Evolutionary conservation across 2,329 filamentous ascomycete species (phyloP).

Genomic region (Ascochyta koolunga): DNA sequence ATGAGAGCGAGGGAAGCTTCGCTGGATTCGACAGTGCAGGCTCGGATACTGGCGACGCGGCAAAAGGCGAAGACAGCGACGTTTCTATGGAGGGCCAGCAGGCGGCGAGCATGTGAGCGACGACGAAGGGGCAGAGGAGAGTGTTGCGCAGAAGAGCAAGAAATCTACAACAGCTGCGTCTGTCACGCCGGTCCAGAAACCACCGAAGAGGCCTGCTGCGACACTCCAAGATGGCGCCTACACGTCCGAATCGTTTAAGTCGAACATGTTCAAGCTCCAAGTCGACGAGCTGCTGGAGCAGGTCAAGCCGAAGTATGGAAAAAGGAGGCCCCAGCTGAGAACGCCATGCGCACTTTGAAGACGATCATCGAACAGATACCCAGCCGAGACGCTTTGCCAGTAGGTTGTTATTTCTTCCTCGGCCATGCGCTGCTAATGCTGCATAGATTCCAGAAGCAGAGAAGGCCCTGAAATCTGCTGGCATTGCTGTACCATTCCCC

Average conservation of each 20-base stretch:
- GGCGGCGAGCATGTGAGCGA: conserved; percentile 16
- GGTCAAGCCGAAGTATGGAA: conserved; percentile 64
- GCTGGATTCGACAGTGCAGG: conserved; percentile 27
- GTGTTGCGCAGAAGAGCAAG: conserved; percentile 16
- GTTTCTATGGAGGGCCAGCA: conserved; percentile 22
- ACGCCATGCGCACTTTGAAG: conserved; percentile 60
- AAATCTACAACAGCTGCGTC: not conserved
- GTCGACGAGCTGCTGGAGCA: conserved; percentile 67
- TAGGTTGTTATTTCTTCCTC: conserved; percentile 25
- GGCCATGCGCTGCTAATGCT: conserved; percentile 14
- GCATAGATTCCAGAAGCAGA: conserved; percentile 72
- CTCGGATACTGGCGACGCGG: conserved; percentile 19
- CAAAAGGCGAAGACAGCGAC: conserved; percentile 21
- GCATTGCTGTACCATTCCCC: conserved; percentile 81
- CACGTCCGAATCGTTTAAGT: conserved; percentile 65
- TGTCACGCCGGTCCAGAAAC: conserved; percentile 16
- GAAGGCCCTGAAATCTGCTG: conserved; percentile 67
- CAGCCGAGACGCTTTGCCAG: conserved; percentile 55
- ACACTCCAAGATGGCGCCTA: conserved; percentile 50
- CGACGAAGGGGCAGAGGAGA: conserved; percentile 27
- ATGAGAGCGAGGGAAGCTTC: conserved; percentile 37
- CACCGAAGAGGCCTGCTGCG: conserved; percentile 30
- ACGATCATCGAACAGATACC: conserved; percentile 63
- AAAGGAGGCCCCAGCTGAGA: conserved; percentile 60
- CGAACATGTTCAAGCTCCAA: conserved; percentile 71